phyloP scores from a whole-genome alignment of 306 rosid species.

The Vicia villosa region DNA sequence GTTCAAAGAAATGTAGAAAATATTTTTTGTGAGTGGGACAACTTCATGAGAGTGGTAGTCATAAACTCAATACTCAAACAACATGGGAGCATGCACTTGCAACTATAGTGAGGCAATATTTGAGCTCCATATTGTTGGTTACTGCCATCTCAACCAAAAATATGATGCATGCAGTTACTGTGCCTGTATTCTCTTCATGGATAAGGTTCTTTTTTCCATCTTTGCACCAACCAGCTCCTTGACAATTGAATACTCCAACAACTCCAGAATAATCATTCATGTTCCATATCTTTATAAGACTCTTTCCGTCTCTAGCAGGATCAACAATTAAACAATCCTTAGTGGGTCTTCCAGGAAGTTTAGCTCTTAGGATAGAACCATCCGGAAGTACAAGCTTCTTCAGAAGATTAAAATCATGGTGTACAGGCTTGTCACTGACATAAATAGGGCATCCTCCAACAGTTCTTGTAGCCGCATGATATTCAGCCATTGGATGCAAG shows the following conservation, averaged over 20 bases:
- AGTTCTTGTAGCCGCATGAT: conserved; percentile 90
- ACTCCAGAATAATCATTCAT: conserved; percentile 71
- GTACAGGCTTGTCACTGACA: conserved; percentile 96
- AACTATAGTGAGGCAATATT: no score
- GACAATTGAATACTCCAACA: conserved; percentile 84
- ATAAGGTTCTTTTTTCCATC: conserved; percentile 70
- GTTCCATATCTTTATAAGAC: conserved; percentile 88
- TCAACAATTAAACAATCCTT: conserved; percentile 87
- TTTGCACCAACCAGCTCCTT: conserved; percentile 96
- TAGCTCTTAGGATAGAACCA: conserved; percentile 88
- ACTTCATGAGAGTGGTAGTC: no score
- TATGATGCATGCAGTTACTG: no score
- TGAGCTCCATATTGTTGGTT: no score
- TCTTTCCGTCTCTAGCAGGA: conserved; percentile 91
- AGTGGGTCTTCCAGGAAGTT: conserved; percentile 92
- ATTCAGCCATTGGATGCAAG: conserved; percentile 92
- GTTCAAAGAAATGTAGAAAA: no score
- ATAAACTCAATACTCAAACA: no score
- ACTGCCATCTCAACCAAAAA: no score
- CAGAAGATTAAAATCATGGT: conserved; percentile 79
- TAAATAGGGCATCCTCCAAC: conserved; percentile 92
- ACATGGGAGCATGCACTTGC: no score
- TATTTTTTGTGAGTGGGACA: no score
- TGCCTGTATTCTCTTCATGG: conserved; percentile 60
- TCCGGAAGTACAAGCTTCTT: conserved; percentile 89